Base-by-base conservation (phyloP, 129 eudicot genomes). In the Cynara cardunculus region DNA sequence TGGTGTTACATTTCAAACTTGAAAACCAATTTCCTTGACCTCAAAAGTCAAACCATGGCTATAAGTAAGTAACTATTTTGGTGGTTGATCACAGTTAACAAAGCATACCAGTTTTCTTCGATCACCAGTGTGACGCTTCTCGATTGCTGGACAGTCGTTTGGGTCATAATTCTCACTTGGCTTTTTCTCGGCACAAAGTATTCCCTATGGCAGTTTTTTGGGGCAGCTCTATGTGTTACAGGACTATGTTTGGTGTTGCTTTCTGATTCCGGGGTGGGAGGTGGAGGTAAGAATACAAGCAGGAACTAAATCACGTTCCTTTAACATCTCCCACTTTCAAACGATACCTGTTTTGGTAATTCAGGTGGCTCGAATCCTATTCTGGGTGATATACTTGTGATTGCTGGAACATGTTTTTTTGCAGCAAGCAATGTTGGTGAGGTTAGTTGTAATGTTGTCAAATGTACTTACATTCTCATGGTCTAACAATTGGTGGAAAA, bases 391-490 rank as follows among this genome's bases (percentile, higher is more conserved):
- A 21, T 85, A 71, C 88, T 89, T 84, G 93, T 89, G 25, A 88
- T 91, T 65, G 78, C 32, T 5, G 96, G 90, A 13, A 83, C 96
- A 41, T 13, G 86, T 71, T 87, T 85, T 71, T 81, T 83, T 75
- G 86, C 93, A 31, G 11, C 85, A 44, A 89, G 93, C 85, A 91
- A 91, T 62, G 96, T 92, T 59, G 96, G 96, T 27, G 92, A 92
- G 96, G 98, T 94, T 67, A 66, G 89, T 80, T n/a, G 56, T 44
- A 11, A 35, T 49, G 5, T 13, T 18, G 41, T 21, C 4, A n/a
- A 24, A 16, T 74, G 19, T 9, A 69, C 13, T 7, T 62, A 62
- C 3, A 1, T 22, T 62, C 27, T 62, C 56, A 2, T 3, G 7
- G 67, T 74, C 35, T 74, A 7, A 7, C 25, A 74, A 74, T 19